Percentiles rank a stretch among this genome's conserved stretches.
Evolutionary conservation across 495 filamentous ascomycete genomes (phyloP).

Genomic region (Thermochaetoides thermophila): DNA sequence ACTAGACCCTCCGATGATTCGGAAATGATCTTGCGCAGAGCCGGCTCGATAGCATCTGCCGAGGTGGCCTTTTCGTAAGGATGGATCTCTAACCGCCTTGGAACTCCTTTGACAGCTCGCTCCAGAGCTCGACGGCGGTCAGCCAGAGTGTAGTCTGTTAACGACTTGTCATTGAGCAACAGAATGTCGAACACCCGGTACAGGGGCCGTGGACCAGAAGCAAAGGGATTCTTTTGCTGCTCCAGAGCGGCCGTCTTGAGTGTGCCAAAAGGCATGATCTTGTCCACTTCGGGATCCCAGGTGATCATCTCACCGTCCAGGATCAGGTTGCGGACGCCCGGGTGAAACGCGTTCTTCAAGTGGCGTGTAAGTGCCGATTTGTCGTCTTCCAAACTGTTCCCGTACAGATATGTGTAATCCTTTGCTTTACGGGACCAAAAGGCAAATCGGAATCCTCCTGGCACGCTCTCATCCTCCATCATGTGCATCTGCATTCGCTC

Average conservation of each 20-base stretch:
- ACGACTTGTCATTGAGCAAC: slow-evolving; percentile 62
- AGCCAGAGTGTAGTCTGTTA: slow-evolving; percentile 70
- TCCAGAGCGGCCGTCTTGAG: slow-evolving; percentile 82
- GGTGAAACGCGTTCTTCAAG: slow-evolving; percentile 61
- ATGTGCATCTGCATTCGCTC: slow-evolving; percentile 97
- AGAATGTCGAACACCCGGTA: slow-evolving; percentile 82
- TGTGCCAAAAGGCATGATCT: slow-evolving; percentile 78
- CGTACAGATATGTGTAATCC: slow-evolving; percentile 93
- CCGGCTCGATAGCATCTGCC: slow-evolving; percentile 57
- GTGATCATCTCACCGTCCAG: slow-evolving; percentile 98
- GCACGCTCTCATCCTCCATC: slow-evolving; percentile 48
- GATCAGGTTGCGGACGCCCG: slow-evolving; percentile 68
- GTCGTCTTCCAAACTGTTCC: slow-evolving; percentile 57
- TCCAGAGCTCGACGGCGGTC: slow-evolving; percentile 69
- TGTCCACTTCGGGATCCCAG: slow-evolving; percentile 82
- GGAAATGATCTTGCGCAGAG: slow-evolving; percentile 68
- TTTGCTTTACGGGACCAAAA: slow-evolving; percentile 98
- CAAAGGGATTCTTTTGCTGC: slow-evolving; percentile 62
- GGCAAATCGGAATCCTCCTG: slow-evolving; percentile 58
- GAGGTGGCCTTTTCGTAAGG: slow-evolving; percentile 50
- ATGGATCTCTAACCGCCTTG: slow-evolving; percentile 73
- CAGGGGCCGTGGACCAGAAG: slow-evolving; percentile 59
- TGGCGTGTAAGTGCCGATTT: slow-evolving; percentile 68
- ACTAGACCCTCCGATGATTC: slow-evolving; percentile 86
- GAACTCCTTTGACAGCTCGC: slow-evolving; percentile 45